Evolutionary conservation across 495 filamentous ascomycete genomes (phyloP), one percentile per base, ranked within the genome.

Genomic region (Hypoxylon perforatum): DNA sequence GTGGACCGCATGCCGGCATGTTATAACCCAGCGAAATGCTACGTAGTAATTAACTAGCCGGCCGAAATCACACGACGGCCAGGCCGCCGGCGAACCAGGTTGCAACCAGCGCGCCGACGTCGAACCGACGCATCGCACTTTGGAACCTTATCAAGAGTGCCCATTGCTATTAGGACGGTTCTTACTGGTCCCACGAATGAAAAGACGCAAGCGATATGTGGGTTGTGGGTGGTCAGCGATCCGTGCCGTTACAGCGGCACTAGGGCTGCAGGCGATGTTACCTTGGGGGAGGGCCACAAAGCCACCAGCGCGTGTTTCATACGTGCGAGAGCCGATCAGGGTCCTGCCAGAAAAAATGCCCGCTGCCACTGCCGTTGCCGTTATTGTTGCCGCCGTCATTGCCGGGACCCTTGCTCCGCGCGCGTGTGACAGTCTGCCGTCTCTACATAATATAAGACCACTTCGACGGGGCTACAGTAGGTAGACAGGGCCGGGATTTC

Each of bases 41-140:
- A 57, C 53, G 53, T 58, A 62, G 48, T 14, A 67, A 67, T 61
- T 38, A 47, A 19, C 14, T n/a, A 2, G 33, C 38, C 64, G 57
- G 47, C 46, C 52, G 53, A 58, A 28, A 28, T 46, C 14, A 38
- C 14, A 11, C 30, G 19, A 23, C 25, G 10, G 17, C 33, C 15
- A 42, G 25, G n/a, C n/a, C n/a, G n/a, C 41, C 35, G 46, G 57
- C 52, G 45, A 18, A 53, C n/a, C n/a, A n/a, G n/a, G n/a, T n/a
- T n/a, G n/a, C n/a, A n/a, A n/a, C n/a, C n/a, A n/a, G n/a, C n/a
- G n/a, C n/a, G n/a, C n/a, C n/a, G n/a, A n/a, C n/a, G n/a, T n/a
- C n/a, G n/a, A n/a, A n/a, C n/a, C n/a, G n/a, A n/a, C n/a, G n/a
- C n/a, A n/a, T n/a, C n/a, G n/a, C n/a, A n/a, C n/a, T n/a, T n/a